These are phyloP conservation scores for Cladosporium sphaerospermum DNA, from an alignment of 2,329 filamentous ascomycete genomes.

Conservation along the genomic window DNA sequence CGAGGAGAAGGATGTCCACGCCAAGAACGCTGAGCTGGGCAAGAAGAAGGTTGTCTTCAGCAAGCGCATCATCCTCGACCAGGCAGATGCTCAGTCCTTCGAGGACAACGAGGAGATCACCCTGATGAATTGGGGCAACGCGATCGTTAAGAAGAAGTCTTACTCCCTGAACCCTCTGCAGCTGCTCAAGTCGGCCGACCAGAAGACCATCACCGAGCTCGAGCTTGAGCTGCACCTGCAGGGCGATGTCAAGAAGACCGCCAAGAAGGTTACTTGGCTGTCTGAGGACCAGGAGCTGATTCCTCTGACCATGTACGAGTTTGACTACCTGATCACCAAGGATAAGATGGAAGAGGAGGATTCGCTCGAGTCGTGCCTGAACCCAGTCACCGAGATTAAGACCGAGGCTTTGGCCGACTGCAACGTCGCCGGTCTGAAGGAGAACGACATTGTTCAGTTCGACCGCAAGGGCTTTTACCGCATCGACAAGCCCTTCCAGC, in stretches of 20 bases:
- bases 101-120: conserved; percentile 85
- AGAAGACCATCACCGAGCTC: conserved; percentile 58
- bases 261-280: conserved; percentile 96
- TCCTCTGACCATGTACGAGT: conserved; percentile 82
- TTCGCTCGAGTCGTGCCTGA: conserved; percentile 76
- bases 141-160: conserved; percentile 63
- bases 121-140: conserved; percentile 94
- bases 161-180: conserved; percentile 46
- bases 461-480: conserved; percentile 90
- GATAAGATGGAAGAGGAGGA: conserved; percentile 89
- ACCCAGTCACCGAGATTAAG: conserved; percentile 65
- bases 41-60: conserved; percentile 80
- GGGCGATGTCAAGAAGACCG: conserved; percentile 89
- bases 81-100: conserved; percentile 77
- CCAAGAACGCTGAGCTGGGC: conserved; percentile 80
- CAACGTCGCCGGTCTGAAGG: conserved; percentile 71
- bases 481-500: conserved; percentile 60
- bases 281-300: conserved; percentile 71
- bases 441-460: conserved; percentile 89
- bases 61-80: conserved; percentile 71
- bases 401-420: conserved; percentile 72
- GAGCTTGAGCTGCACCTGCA: conserved; percentile 83
- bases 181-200: conserved; percentile 45
- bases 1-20: conserved; percentile 78
- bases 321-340: conserved; percentile 92